phyloP scores from a whole-genome alignment of 352 stramenopile genomes.

The Phytophthora pisi region DNA sequence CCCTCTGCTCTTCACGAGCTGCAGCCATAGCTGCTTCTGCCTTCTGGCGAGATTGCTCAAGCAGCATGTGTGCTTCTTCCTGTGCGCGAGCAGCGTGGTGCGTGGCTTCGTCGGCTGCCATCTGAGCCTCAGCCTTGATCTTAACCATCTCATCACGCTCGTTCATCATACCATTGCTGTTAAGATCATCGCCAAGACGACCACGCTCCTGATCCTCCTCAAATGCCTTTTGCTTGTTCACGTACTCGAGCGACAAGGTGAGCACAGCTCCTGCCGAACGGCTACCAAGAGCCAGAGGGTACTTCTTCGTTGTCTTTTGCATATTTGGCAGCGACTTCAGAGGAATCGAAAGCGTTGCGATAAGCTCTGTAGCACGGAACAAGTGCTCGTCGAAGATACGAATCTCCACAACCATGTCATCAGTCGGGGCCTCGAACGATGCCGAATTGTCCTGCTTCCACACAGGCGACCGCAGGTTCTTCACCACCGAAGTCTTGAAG shows the following conservation, averaged over 20 bases:
- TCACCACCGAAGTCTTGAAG: constrained; percentile 86
- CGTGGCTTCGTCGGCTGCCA: constrained; percentile 81
- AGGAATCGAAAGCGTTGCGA: constrained; percentile 79
- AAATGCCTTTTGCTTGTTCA: constrained; percentile 85
- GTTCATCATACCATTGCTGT: constrained; percentile 68
- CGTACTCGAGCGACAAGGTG: constrained; percentile 82
- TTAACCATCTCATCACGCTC: constrained; percentile 85
- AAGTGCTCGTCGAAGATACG: constrained; percentile 85
- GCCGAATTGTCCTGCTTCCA: constrained; percentile 88
- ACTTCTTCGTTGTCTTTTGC: constrained; percentile 85
- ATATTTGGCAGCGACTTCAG: constrained; percentile 86
- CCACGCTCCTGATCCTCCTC: constrained; percentile 73
- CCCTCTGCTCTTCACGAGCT: constrained; percentile 76
- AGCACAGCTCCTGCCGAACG: constrained; percentile 76
- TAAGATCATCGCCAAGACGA: constrained; percentile 63
- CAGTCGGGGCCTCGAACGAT: constrained; percentile 76
- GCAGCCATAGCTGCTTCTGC: constrained; percentile 84
- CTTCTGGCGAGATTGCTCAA: constrained; percentile 82
- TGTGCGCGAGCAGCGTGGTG: constrained; percentile 70
- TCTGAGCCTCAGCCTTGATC: constrained; percentile 81
- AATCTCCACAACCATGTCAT: constrained; percentile 87
- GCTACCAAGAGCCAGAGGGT: constrained; percentile 79
- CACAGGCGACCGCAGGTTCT: constrained; percentile 82
- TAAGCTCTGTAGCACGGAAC: constrained; percentile 74
- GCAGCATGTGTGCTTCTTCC: constrained; percentile 73